A percentile compares a stretch with the other conserved stretches of the same genome.
Evolutionary conservation across 306 rosid genomes (phyloP).

Genomic region (Rosa lucieae): DNA sequence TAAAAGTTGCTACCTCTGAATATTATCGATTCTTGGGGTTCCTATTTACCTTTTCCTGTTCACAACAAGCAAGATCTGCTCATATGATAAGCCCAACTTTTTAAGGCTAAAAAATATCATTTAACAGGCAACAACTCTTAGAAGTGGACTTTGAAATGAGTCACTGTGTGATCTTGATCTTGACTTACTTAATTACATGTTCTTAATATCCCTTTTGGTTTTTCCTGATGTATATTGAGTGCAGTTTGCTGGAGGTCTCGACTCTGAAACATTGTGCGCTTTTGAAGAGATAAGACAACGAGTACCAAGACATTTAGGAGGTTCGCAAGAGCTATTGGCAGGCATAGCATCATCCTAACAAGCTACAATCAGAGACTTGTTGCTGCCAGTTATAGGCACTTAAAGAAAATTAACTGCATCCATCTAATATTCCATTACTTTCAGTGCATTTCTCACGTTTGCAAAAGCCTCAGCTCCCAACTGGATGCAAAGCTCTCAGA

Average conservation of each 20-base stretch:
- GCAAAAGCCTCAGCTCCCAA: constrained; percentile 5
- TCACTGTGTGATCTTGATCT: not conserved
- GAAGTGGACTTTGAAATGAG: not conserved
- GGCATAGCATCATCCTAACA: constrained; percentile 57
- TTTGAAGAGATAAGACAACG: constrained; percentile 80
- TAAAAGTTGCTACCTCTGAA: not conserved
- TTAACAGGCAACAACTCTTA: not conserved
- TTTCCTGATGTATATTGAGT: constrained; percentile 7
- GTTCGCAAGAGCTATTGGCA: constrained; percentile 58
- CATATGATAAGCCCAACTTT: not conserved
- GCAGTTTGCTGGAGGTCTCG: constrained; percentile 95
- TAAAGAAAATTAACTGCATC: not conserved
- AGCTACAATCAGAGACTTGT: not conserved
- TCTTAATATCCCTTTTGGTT: not conserved
- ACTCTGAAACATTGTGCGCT: constrained; percentile 82
- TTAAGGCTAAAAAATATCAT: not conserved
- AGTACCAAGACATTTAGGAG: constrained; percentile 51
- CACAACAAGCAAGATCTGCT: not conserved
- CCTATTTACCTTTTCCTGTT: not conserved
- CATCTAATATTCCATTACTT: not conserved
- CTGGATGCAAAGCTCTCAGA: not conserved
- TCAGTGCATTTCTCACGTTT: not conserved
- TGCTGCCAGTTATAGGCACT: not conserved
- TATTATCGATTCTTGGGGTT: not conserved
- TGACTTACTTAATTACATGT: not conserved